Conservation (phyloP, 192 early-diverging fungal species). For the Phycomyces nitens region DNA sequence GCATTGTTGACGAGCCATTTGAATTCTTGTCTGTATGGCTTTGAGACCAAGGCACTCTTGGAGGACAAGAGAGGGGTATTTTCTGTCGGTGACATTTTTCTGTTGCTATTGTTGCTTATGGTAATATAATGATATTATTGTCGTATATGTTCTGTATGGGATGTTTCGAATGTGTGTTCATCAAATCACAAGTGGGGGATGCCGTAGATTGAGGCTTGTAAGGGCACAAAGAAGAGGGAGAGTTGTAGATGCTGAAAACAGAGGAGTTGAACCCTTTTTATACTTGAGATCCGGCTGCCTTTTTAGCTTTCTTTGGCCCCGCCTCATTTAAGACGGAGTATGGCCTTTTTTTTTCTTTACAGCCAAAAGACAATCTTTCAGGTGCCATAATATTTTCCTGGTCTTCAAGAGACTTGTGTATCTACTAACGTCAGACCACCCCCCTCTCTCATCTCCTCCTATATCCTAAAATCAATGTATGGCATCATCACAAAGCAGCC, state of each 20-base stretch:
- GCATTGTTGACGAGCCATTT: slow-evolving; percentile 39
- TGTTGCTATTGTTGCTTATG: not conserved
- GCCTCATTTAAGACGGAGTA: no score
- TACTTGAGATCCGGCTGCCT: no score
- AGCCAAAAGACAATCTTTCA: no score
- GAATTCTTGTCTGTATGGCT: slow-evolving; percentile 20
- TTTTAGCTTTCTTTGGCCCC: no score
- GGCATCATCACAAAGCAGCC: no score
- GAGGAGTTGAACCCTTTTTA: no score
- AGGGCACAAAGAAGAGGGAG: not conserved
- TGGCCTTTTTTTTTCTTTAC: no score
- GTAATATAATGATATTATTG: slow-evolving; percentile 3
- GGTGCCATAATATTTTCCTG: no score
- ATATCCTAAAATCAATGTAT: no score
- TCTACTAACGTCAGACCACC: no score
- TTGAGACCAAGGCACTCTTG: not conserved
- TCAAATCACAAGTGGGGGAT: not conserved
- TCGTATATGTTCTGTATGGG: not conserved
- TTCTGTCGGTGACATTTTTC: not conserved
- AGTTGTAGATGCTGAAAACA: not conserved
- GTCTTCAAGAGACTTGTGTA: no score
- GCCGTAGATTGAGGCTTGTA: not conserved
- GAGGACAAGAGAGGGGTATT: not conserved
- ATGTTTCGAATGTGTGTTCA: not conserved
- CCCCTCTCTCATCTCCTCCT: no score